A percentile compares a stretch with the other conserved stretches of the same genome.
These are phyloP conservation scores for Cryptosporidium xiaoi DNA, from an alignment of 169 alveolate genomes.

Conservation along the genomic window DNA sequence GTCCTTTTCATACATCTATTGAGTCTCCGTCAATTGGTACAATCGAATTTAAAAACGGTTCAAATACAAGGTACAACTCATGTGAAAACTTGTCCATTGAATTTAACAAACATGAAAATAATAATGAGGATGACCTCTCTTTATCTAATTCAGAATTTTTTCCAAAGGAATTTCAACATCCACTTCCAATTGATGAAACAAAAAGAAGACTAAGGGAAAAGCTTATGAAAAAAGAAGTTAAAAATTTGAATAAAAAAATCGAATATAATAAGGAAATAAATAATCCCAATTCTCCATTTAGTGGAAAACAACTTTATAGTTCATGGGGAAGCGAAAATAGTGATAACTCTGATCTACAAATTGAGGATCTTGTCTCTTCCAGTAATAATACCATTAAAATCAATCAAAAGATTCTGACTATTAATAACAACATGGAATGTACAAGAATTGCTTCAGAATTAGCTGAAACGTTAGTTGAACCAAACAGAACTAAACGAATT, in stretches of 20 bases:
- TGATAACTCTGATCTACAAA: slow-evolving; percentile 61
- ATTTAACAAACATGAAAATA: background rate
- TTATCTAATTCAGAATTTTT: slow-evolving; percentile 45
- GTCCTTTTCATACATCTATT: slow-evolving; percentile 31
- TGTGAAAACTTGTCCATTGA: slow-evolving; percentile 12
- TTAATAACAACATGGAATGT: slow-evolving; percentile 29
- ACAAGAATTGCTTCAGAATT: slow-evolving; percentile 62
- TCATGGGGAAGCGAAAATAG: slow-evolving; percentile 64
- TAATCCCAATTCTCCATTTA: background rate
- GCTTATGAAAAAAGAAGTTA: slow-evolving; percentile 16
- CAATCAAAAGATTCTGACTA: background rate
- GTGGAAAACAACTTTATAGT: background rate
- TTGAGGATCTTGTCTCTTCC: slow-evolving; percentile 49
- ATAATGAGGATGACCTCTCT: background rate
- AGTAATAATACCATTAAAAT: background rate
- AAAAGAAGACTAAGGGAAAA: slow-evolving; percentile 53
- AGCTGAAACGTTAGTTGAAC: slow-evolving; percentile 61
- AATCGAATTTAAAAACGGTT: background rate
- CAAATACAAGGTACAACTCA: slow-evolving; percentile 41
- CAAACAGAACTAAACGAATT: slow-evolving; percentile 58
- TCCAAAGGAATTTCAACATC: slow-evolving; percentile 41
- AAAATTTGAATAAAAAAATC: background rate
- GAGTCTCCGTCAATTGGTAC: background rate
- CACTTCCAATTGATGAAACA: slow-evolving; percentile 59
- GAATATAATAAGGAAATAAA: background rate